Base-by-base conservation (phyloP, 441 rosid genomes). In the Populus hybrid region DNA sequence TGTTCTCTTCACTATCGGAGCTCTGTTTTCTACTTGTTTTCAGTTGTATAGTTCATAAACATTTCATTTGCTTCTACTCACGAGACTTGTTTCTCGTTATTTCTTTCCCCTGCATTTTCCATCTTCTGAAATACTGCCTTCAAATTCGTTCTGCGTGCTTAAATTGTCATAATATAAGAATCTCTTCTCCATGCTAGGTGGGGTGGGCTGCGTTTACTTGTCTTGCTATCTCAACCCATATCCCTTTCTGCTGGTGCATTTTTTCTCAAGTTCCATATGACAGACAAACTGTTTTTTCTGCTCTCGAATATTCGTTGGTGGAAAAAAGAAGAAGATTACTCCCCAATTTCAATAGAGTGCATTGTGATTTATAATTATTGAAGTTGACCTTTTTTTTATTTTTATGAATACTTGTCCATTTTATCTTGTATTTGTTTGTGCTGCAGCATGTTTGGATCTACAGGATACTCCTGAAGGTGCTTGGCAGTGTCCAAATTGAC, bases 401-500 rank as follows among this genome's bases (percentile, higher is more conserved):
- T 34, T 75, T 32, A 24, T 64, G 78, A 70, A 80, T 72, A 75
- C 36, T 50, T 72, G 18, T 46, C 20, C 57, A 46, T 46, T 46
- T 14, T 6, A 11, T 46, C 20, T 72, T 81, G 70, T 53, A 28
- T 80, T n/a, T 81, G 69, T 65, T 69, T 53, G 72, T 73, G 61
- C 79, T 87, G 93, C 94, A 96, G 98, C 85, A 73, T 93, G 99
- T 81, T 88, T 94, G 89, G 91, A 83, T 75, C 82, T 89, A 76
- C 90, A 82, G 81, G 80, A 79, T 72, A 74, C 80, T 85, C 94
- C 99, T 64, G 87, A 89, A 85, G 88, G 86, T 67, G 88, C 85
- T 71, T 96, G 98, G 98, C 82, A 78, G 77, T 96, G 99, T 86
- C 85, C 92, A 36, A 86, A 82, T 87, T 94, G 98, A 83, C 57